phyloP scores from a whole-genome alignment of 2,329 filamentous ascomycete genomes.

The Sclerotinia minor region DNA sequence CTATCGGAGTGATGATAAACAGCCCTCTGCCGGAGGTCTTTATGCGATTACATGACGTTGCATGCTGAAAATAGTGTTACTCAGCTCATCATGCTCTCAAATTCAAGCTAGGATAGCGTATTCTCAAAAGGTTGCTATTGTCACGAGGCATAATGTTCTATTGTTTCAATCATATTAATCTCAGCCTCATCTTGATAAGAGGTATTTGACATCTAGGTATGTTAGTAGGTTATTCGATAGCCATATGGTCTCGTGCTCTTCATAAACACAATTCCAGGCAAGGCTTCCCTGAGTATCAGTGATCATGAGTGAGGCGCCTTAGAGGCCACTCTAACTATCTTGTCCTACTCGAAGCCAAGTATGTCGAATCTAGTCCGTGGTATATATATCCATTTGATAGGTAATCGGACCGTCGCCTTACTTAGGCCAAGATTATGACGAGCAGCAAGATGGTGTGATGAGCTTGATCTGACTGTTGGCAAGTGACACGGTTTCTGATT shows the following conservation, averaged over 20 bases:
- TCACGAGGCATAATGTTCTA: slow-evolving; percentile 3
- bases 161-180: neutral
- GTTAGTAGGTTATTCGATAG: neutral
- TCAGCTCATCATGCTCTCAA: neutral
- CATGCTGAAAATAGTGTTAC: neutral
- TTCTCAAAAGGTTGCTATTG: neutral
- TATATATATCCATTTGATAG: slow-evolving; percentile 6
- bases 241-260: slow-evolving; percentile 3
- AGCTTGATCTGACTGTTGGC: slow-evolving; percentile 14
- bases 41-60: neutral
- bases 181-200: neutral
- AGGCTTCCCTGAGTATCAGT: neutral
- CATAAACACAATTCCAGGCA: neutral
- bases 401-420: slow-evolving; percentile 16
- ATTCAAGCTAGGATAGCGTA: neutral
- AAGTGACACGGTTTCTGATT: slow-evolving; percentile 14
- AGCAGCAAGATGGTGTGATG: slow-evolving; percentile 8
- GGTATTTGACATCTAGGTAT: neutral
- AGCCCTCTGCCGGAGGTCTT: neutral
- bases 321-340: neutral
- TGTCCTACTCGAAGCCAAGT: neutral
- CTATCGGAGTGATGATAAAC: neutral
- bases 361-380: neutral
- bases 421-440: neutral
- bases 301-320: slow-evolving; percentile 3